phyloP scores from a whole-genome alignment of 1,284 basidiomycete genomes.

The Rhodotorula sp. region DNA sequence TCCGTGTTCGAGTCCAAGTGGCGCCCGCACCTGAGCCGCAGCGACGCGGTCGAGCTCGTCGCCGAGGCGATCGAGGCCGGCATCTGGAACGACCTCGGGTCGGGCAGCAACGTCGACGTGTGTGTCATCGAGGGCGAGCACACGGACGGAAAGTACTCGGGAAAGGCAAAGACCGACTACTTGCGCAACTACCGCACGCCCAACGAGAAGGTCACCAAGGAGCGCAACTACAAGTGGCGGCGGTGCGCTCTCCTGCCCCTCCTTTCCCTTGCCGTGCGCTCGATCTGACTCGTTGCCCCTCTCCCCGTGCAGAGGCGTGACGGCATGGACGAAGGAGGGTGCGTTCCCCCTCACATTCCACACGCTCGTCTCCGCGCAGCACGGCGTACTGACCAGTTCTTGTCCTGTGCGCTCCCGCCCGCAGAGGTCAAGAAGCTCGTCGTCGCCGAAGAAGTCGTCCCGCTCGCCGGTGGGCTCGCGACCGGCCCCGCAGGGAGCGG shows the following conservation, averaged over 20 bases:
- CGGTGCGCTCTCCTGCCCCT: conserved; percentile 10
- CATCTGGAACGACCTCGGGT: conserved; percentile 99
- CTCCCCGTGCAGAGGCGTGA: conserved; percentile 13
- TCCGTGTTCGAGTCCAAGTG: conserved; percentile 91
- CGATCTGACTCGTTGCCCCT: background rate
- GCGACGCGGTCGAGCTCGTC: conserved; percentile 81
- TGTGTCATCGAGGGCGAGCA: conserved; percentile 81
- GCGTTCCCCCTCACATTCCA: background rate
- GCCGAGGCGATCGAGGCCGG: conserved; percentile 86
- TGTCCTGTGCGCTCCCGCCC: background rate
- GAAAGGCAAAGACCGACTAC: conserved; percentile 72
- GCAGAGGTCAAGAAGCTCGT: conserved; percentile 66
- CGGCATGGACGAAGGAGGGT: conserved; percentile 68
- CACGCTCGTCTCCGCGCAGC: no score
- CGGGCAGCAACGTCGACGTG: conserved; percentile 95
- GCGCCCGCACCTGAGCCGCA: conserved; percentile 76
- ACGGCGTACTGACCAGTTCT: no score
- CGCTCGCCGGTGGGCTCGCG: conserved; percentile 16
- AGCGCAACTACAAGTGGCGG: conserved; percentile 79
- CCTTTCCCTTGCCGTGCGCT: background rate
- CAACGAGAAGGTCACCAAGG: conserved; percentile 76
- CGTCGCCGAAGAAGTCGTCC: conserved; percentile 59
- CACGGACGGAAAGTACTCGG: conserved; percentile 83
- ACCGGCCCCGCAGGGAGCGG: conserved; percentile 25
- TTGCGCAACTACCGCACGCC: conserved; percentile 82